Evolutionary conservation across 2,329 filamentous ascomycete genomes (phyloP), one percentile per base, ranked within the genome.

Genomic region (Lojkania enalia): DNA sequence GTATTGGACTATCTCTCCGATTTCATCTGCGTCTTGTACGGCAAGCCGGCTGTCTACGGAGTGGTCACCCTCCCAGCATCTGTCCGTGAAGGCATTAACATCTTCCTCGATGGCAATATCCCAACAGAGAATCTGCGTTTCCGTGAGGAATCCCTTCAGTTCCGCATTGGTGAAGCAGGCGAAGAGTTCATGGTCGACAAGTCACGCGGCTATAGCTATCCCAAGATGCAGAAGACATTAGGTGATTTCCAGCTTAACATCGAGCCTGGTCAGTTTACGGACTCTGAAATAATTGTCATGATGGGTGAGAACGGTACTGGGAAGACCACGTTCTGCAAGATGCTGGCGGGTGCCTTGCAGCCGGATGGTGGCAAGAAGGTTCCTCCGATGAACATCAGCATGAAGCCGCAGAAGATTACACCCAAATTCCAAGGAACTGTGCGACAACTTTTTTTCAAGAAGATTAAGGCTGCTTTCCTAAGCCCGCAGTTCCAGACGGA

Each of bases 271-370:
- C 79, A 86, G 49, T 99, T 99, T 70, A 97, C 94, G 15, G 92
- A 99, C 71, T 99, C 94, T 0, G 94, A 99, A 70, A 99, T 99
- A 60, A 84, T 99, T 46, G 94, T 99, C 73, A 95, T 99, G 90
- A 97, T 99, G 94, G 94, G 94, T 59, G 92, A 97, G 78, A 99
- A 99, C 75, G 94, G 94, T 75, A 99, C 95, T 25, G 95, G 95
- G 71, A 96, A 99, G 81, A 99, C 94, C 1, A 99, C 94, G 4
- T 99, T 99, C 81, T 97, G 92, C 79, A 90, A 87, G 69, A 87
- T 99, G 76, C 80, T 99, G 57, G 94, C 94, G 46, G 95, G 95
- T 67, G 89, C 88, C 29, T 81, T 95, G 60, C 92, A 96, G 76
- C 94, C 95, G 6, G 95, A 99, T 62, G 84, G 82, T 60, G 84